Evolutionary conservation across 768 basidiomycete genomes (phyloP).

Genomic region (Calocybe cyanea): DNA sequence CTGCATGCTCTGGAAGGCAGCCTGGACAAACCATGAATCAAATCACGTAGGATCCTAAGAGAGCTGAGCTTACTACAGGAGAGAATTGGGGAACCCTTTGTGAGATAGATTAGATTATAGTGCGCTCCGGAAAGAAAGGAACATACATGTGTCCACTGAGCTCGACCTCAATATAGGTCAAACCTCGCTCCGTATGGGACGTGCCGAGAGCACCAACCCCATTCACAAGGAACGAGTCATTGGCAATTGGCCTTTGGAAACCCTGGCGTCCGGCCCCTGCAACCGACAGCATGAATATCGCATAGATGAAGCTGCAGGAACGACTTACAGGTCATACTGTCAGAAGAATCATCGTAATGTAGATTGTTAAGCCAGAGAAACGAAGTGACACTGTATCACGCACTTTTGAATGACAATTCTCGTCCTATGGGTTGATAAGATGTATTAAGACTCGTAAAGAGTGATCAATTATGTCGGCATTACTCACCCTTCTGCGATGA

Average conservation of each 20-base stretch:
- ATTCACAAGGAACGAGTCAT: conserved; percentile 69
- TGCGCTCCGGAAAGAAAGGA: background rate
- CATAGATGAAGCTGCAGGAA: background rate
- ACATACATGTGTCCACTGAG: conserved; percentile 72
- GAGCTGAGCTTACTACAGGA: conserved; percentile 41
- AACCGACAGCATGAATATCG: background rate
- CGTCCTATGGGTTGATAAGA: conserved; percentile 29
- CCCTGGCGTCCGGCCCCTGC: conserved; percentile 64
- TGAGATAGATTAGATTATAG: conserved; percentile 1
- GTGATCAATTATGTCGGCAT: background rate
- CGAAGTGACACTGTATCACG: conserved; percentile 12
- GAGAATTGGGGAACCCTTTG: conserved; percentile 64
- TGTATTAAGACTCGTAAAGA: background rate
- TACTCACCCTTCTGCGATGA: conserved; percentile 70
- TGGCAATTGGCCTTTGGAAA: conserved; percentile 63
- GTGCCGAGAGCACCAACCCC: conserved; percentile 66
- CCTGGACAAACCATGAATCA: conserved; percentile 28
- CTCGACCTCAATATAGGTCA: conserved; percentile 64
- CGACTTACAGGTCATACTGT: conserved; percentile 41
- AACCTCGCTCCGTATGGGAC: conserved; percentile 60
- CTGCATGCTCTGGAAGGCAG: conserved; percentile 67
- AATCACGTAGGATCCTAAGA: background rate
- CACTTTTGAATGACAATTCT: conserved; percentile 66
- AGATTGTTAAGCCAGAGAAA: background rate
- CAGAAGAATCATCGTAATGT: background rate